Percentiles rank a stretch among this genome's conserved stretches.
Conservation (phyloP, 768 basidiomycete genomes). For the Fibroporia radiculosa region DNA sequence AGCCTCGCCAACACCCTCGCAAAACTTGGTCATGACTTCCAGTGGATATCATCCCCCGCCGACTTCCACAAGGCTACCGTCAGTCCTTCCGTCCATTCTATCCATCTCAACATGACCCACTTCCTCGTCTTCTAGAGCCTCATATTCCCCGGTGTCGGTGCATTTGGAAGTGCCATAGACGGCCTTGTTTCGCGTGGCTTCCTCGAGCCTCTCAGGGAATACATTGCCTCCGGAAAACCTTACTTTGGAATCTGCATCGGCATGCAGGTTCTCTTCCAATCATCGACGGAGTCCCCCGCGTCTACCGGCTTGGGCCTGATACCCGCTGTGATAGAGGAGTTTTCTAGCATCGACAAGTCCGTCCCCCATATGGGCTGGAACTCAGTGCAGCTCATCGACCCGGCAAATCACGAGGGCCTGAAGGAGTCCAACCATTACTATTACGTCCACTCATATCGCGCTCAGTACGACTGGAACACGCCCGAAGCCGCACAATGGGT, state of each 20-base stretch:
- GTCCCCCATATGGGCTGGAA: conserved; percentile 99
- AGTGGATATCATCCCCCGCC: conserved; percentile 74
- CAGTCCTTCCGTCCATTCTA: conserved; percentile 9
- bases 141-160: conserved; percentile 95
- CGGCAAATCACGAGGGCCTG: conserved; percentile 37
- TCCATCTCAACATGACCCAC: conserved; percentile 8
- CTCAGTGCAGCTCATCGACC: conserved; percentile 50
- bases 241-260: conserved; percentile 99
- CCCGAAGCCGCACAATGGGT: conserved; percentile 65
- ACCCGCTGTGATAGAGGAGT: conserved; percentile 70
- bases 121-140: conserved; percentile 53
- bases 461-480: conserved; percentile 56
- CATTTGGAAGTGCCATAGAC: conserved; percentile 82
- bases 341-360: conserved; percentile 65
- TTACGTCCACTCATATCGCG: conserved; percentile 95
- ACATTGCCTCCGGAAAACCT: conserved; percentile 81
- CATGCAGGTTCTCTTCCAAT: conserved; percentile 90
- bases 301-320: conserved; percentile 76
- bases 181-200: conserved; percentile 68
- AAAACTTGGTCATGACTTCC: conserved; percentile 77
- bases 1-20: conserved; percentile 88
- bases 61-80: conserved; percentile 90
- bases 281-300: conserved; percentile 70
- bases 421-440: conserved; percentile 71
- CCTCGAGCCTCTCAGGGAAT: conserved; percentile 70